A percentile compares a stretch with the other conserved stretches of the same genome.
Conservation (phyloP, 2,329 filamentous ascomycete genomes). For the Microthyrium microscopicum region DNA sequence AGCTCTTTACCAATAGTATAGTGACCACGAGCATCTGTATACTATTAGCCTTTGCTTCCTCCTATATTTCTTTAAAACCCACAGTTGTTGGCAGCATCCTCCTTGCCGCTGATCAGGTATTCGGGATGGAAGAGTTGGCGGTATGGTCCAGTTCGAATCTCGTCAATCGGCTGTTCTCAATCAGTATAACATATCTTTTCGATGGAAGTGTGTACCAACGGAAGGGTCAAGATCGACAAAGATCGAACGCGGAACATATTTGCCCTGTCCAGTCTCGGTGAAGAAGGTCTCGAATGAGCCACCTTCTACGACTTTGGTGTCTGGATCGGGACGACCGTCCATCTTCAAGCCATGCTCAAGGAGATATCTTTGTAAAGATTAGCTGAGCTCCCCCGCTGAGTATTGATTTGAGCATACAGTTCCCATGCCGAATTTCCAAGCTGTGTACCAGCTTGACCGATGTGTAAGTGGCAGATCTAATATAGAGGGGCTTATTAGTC, state of each 20-base stretch:
- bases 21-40: constrained; percentile 50
- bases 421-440: constrained; percentile 62
- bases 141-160: constrained; percentile 53
- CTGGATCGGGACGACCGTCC: constrained; percentile 48
- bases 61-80: constrained; percentile 12
- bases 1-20: constrained; percentile 66
- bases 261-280: constrained; percentile 53
- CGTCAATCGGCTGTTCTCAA: constrained; percentile 42
- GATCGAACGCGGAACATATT: constrained; percentile 56
- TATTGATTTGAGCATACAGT: constrained; percentile 38
- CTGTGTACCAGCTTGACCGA: constrained; percentile 58
- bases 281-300: constrained; percentile 60
- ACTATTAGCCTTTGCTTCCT: constrained; percentile 11
- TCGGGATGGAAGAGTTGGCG: constrained; percentile 57
- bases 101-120: constrained; percentile 56
- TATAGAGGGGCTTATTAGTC: too few species aligned
- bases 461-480: constrained; percentile 50
- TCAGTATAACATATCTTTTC: background rate
- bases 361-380: constrained; percentile 37
- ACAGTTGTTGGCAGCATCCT: constrained; percentile 64
- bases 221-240: constrained; percentile 59
- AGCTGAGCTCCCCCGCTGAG: background rate
- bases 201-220: constrained; percentile 21
- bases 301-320: constrained; percentile 41
- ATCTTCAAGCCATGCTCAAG: constrained; percentile 53